Evolutionary conservation across 306 rosid species (phyloP), one percentile per base, ranked within the genome.

Genomic region (Styphnolobium japonicum): DNA sequence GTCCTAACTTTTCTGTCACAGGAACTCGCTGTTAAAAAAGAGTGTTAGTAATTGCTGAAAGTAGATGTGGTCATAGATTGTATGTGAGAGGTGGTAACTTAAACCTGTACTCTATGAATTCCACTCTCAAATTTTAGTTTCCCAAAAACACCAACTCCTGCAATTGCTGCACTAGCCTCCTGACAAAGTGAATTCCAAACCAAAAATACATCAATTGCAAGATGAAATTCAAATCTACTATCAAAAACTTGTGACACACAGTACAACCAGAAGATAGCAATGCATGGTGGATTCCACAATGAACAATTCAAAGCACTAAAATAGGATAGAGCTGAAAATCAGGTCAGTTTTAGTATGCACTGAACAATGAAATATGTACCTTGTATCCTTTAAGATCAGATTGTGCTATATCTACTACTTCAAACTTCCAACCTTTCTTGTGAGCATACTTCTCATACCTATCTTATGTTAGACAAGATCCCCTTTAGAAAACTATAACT

Each of bases 61-160:
- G 76, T 49, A 55, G 22, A 69, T 42, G 53, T 57, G 56, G 7
- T 46, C 67, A 73, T 37, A 74, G 66, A 46, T 23, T 45, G 58
- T 16, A 60, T 33, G 36, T 60, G 72, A 80, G 29, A 76, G 78
- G 85, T 33, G 40, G 53, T 14, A 48, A 69, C 65, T 63, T 81
- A 53, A 71, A 94, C 98, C 98, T 94, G 98, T 7, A 92, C 98
- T 80, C 98, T 87, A 86, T 94, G 98, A 63, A 94, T 83, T 75
- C 98, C 98, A 79, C 97, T 94, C 87, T 94, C 97, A 90, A 92
- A 94, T 87, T 94, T 94, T 33, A 94, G 97, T 70, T 89, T 94
- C 65, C 98, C 97, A 55, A 88, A 94, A 73, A 87, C 97, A 75
- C 87, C 87, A 25, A 27, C 84, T 71, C 98, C 97, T 67, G 90